phyloP scores from a whole-genome alignment of 1,139 yeast genomes.

The Trichomonascaceae sp. region DNA sequence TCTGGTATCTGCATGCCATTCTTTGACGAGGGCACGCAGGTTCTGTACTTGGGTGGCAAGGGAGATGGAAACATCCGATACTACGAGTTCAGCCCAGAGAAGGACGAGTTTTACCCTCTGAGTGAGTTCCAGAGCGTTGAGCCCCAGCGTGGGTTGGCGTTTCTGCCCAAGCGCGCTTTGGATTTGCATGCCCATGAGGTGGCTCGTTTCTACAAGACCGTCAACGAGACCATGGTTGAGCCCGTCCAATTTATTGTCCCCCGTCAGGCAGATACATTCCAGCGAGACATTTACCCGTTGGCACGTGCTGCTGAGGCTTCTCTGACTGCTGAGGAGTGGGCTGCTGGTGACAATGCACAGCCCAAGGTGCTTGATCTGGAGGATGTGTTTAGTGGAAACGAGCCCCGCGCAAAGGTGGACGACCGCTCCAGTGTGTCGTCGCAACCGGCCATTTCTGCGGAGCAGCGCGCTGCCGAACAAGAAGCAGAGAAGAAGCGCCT shows the following conservation, averaged over 20 bases:
- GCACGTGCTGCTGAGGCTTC: slow-evolving; percentile 77
- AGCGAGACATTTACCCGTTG: slow-evolving; percentile 84
- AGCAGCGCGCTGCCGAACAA: slow-evolving; percentile 29
- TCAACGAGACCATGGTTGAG: slow-evolving; percentile 69
- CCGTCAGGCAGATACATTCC: slow-evolving; percentile 85
- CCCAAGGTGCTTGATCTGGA: slow-evolving; percentile 74
- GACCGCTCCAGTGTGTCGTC: slow-evolving; percentile 3
- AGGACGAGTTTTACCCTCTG: slow-evolving; percentile 67
- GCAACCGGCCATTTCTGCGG: slow-evolving; percentile 19
- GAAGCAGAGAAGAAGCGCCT: slow-evolving; percentile 23
- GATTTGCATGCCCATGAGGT: slow-evolving; percentile 77
- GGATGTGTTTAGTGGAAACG: slow-evolving; percentile 64
- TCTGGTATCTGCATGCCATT: slow-evolving; percentile 91
- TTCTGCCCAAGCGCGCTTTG: slow-evolving; percentile 71
- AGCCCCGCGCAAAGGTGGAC: slow-evolving; percentile 19
- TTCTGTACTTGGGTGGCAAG: slow-evolving; percentile 85
- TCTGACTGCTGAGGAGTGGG: slow-evolving; percentile 65
- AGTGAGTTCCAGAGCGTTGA: slow-evolving; percentile 81
- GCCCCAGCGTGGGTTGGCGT: slow-evolving; percentile 93
- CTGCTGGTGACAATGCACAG: slow-evolving; percentile 57
- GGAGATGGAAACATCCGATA: slow-evolving; percentile 98
- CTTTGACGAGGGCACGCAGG: slow-evolving; percentile 67
- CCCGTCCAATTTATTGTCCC: slow-evolving; percentile 90
- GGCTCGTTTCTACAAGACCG: slow-evolving; percentile 67
- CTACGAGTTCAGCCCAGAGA: slow-evolving; percentile 45